Percentiles rank a stretch among this genome's conserved stretches.
phyloP scores from a whole-genome alignment of 164 flowering plant species.

The Vitis rupestris region DNA sequence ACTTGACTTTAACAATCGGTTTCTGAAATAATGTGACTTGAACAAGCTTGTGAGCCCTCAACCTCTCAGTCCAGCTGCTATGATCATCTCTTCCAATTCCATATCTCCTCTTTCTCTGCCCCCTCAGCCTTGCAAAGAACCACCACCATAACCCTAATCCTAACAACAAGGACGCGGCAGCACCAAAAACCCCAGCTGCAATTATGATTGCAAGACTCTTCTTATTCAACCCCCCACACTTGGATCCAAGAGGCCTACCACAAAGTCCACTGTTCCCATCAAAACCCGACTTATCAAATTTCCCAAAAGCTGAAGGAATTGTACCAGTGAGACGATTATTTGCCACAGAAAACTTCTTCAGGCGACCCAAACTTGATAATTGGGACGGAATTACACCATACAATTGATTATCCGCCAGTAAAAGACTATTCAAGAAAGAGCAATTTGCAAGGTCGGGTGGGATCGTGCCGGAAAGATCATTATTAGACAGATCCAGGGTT shows the following conservation, averaged over 20 bases:
- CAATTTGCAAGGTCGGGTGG: slow-evolving; percentile 51
- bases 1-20: slow-evolving; percentile 63
- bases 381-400: slow-evolving; percentile 47
- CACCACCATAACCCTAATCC: slow-evolving; percentile 75
- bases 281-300: slow-evolving; percentile 32
- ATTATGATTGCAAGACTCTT: slow-evolving; percentile 58
- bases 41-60: slow-evolving; percentile 55
- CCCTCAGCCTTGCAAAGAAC: slow-evolving; percentile 35
- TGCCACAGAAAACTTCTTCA: slow-evolving; percentile 49
- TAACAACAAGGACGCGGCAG: slow-evolving; percentile 50
- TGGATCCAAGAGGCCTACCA: slow-evolving; percentile 53
- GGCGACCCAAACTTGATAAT: slow-evolving; percentile 37
- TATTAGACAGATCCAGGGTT: slow-evolving; percentile 48
- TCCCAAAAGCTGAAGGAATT: slow-evolving; percentile 31
- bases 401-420: slow-evolving; percentile 38
- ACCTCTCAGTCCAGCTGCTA: slow-evolving; percentile 40
- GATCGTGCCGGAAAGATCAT: slow-evolving; percentile 38
- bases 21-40: slow-evolving; percentile 69
- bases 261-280: slow-evolving; percentile 63
- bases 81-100: slow-evolving; percentile 35
- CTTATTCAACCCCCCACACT: slow-evolving; percentile 60
- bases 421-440: slow-evolving; percentile 37
- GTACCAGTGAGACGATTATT: slow-evolving; percentile 47
- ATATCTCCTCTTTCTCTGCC: slow-evolving; percentile 36
- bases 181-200: slow-evolving; percentile 71